Evolutionary conservation across 2,329 filamentous ascomycete genomes (phyloP).

Genomic region (Stenocarpella maydis): DNA sequence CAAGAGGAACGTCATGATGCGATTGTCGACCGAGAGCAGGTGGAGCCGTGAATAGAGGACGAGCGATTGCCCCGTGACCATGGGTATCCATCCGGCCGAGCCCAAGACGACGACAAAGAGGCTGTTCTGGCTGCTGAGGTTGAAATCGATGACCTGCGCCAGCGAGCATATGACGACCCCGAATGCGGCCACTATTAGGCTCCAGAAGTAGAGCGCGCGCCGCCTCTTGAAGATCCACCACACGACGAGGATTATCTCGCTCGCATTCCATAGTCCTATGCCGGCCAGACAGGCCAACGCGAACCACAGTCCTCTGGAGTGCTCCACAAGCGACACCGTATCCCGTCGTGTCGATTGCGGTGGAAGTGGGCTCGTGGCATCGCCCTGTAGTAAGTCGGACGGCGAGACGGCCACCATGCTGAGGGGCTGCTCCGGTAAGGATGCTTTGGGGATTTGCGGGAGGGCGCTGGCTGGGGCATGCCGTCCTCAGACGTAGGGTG

Average conservation of each 20-base stretch:
- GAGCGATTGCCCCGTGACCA: slow-evolving; percentile 65
- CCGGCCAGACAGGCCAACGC: slow-evolving; percentile 17
- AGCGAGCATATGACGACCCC: slow-evolving; percentile 21
- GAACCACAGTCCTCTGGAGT: slow-evolving; percentile 7
- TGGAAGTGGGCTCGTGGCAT: not conserved
- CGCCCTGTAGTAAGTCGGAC: not conserved
- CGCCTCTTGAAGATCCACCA: slow-evolving; percentile 27
- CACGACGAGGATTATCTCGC: slow-evolving; percentile 27
- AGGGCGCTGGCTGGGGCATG: not conserved
- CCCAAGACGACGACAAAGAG: slow-evolving; percentile 11
- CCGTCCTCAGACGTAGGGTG: not conserved
- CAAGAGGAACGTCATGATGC: slow-evolving; percentile 57
- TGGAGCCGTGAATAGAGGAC: slow-evolving; percentile 69
- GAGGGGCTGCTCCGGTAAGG: not conserved
- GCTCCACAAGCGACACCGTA: not conserved
- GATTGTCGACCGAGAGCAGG: slow-evolving; percentile 60
- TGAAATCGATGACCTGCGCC: slow-evolving; percentile 27
- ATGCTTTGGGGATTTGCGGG: not conserved
- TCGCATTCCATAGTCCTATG: slow-evolving; percentile 23
- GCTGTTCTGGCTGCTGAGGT: not conserved
- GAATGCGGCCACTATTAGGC: slow-evolving; percentile 13
- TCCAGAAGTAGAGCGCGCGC: slow-evolving; percentile 25
- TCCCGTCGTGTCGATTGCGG: not conserved
- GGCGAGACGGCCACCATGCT: not conserved
- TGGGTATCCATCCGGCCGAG: slow-evolving; percentile 56